phyloP scores from a whole-genome alignment of 129 eudicot genomes.

The Tanacetum coccineum region DNA sequence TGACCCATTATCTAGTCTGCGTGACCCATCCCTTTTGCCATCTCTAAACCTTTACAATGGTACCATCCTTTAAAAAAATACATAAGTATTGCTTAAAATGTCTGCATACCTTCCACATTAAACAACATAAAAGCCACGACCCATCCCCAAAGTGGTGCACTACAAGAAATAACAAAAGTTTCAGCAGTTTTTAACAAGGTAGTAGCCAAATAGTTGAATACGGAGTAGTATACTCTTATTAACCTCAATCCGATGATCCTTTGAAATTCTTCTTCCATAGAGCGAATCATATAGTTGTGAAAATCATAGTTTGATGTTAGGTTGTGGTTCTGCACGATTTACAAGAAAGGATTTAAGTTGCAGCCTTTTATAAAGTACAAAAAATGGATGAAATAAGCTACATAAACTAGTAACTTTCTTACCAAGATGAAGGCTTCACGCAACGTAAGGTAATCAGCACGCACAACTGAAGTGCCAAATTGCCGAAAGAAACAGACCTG shows the following conservation, averaged over 20 bases:
- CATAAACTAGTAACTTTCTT: neutral
- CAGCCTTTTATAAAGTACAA: neutral
- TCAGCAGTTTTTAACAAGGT: conserved; percentile 13
- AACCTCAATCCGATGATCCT: conserved; percentile 86
- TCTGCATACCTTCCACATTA: conserved; percentile 55
- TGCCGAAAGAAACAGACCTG: conserved; percentile 92
- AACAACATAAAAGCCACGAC: conserved; percentile 81
- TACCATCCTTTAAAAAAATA: neutral
- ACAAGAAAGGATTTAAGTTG: neutral
- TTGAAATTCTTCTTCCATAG: conserved; percentile 90
- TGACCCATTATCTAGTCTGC: no score
- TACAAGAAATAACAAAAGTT: conserved; percentile 33
- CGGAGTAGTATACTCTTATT: neutral
- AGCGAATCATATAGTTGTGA: conserved; percentile 86
- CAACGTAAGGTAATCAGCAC: conserved; percentile 74
- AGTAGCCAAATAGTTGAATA: neutral
- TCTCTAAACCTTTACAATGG: no score
- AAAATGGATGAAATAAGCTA: neutral
- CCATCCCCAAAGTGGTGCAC: conserved; percentile 87
- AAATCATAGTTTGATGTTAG: conserved; percentile 77
- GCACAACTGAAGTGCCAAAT: conserved; percentile 77
- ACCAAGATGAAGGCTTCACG: conserved; percentile 85
- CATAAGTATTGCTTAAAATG: neutral
- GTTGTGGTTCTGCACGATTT: conserved; percentile 70
- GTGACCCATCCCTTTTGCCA: no score